phyloP scores from a whole-genome alignment of 768 basidiomycete species.

The Lentinula aciculospora region DNA sequence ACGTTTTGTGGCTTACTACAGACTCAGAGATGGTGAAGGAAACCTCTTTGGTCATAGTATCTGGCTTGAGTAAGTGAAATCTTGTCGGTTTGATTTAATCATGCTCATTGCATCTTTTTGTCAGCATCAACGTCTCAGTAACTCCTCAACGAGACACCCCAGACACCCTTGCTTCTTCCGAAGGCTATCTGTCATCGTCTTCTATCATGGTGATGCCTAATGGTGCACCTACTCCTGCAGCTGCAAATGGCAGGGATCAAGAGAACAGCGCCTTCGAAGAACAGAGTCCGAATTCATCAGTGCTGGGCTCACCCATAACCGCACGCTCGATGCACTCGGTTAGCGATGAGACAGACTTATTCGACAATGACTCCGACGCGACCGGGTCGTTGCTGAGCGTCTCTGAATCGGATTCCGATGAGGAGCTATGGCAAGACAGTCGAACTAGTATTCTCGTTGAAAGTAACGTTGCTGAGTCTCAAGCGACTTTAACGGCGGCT shows the following conservation, averaged over 20 bases:
- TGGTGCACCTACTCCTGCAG: conserved; percentile 18
- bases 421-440: conserved; percentile 55
- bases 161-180: conserved; percentile 17
- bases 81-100: not conserved
- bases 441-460: conserved; percentile 28
- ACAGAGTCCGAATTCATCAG: conserved; percentile 9
- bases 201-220: conserved; percentile 66
- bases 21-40: conserved; percentile 52
- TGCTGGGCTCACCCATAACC: conserved; percentile 6
- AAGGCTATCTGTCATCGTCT: conserved; percentile 51
- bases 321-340: conserved; percentile 5
- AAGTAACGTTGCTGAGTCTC: conserved; percentile 7
- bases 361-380: conserved; percentile 36
- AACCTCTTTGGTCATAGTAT: conserved; percentile 66
- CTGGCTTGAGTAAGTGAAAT: conserved; percentile 72
- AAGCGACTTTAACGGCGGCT: conserved; percentile 14
- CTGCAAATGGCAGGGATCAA: not conserved
- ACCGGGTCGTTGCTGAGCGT: conserved; percentile 58
- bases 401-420: conserved; percentile 45
- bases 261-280: not conserved
- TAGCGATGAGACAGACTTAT: conserved; percentile 16
- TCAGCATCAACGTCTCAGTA: conserved; percentile 66
- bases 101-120: conserved; percentile 5
- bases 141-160: conserved; percentile 16
- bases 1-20: conserved; percentile 74